Base-by-base conservation (phyloP, 495 filamentous ascomycete species). In the Penicillium verhagenii region DNA sequence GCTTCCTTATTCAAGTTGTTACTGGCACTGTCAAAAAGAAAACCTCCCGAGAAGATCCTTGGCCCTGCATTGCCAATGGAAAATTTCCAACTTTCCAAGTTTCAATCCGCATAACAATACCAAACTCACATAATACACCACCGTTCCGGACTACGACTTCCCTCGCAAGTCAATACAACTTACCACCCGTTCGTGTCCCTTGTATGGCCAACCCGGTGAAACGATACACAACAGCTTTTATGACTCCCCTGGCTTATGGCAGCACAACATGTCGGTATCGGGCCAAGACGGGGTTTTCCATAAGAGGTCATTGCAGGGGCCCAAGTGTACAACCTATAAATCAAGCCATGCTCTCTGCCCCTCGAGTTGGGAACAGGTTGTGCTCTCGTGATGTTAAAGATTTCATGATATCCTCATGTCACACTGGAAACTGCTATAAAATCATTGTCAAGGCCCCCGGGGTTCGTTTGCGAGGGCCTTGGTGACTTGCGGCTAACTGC, bases 171-270 rank as follows among this genome's bases (percentile, higher is more conserved):
- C 21, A 45, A 45, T 45, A 16, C 23, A 6, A 26, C 23, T 25
- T 45, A 16, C 23, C 25, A 18, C 42, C 38, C 14, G 42, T 26
- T 45, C 23, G 42, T 24, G 23, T 25, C 23, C 7, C 26, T 33
- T 20, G n/a, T 20, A 5, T 23, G 10, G 14, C 16, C 43, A 28
- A 24, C 45, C 16, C 18, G 25, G 45, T 48, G 45, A 8, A 48
- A 35, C 26, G 45, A 35, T 47, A 47, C 45, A 47, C 45, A 47
- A 26, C 20, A 13, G n/a, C n/a, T n/a, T n/a, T 47, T 16, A 31
- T 47, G 1, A 24, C 45, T 16, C 13, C 45, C 45, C 25, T 19
- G 28, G 28, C 8, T 19, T 19, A 31, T 47, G 11, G 28, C 31
- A 29, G 26, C 14, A 47, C n/a, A 29, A n/a, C 25, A 31, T 6